Evolutionary conservation across 1,284 basidiomycete species (phyloP).

Genomic region (Malassezia dermatis): DNA sequence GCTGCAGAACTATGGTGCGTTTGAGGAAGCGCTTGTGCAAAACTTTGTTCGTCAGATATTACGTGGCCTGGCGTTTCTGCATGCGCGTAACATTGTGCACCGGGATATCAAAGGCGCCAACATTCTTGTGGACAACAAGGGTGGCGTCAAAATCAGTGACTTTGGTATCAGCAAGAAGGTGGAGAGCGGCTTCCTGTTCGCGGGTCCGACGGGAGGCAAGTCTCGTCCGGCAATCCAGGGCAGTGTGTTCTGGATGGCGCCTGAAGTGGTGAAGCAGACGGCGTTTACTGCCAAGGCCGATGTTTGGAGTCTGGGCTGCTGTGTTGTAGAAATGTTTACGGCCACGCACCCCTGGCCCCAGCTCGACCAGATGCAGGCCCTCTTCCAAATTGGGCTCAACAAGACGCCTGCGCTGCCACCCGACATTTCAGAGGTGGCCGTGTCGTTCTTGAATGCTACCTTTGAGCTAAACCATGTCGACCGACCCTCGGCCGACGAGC

Average conservation of each 20-base stretch:
- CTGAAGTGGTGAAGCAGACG: constrained; percentile 90
- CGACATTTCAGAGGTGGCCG: constrained; percentile 33
- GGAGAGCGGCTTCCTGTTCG: constrained; percentile 57
- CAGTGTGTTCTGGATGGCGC: constrained; percentile 38
- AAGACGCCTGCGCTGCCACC: constrained; percentile 33
- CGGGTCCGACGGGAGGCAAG: neutral
- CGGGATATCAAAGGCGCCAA: constrained; percentile 98
- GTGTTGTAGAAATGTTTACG: constrained; percentile 96
- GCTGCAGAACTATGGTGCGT: constrained; percentile 85
- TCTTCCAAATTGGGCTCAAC: constrained; percentile 42
- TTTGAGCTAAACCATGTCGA: constrained; percentile 39
- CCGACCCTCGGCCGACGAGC: constrained; percentile 32
- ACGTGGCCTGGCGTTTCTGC: constrained; percentile 80
- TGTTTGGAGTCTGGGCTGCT: constrained; percentile 95
- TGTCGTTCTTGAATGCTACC: constrained; percentile 35
- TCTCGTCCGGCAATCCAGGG: constrained; percentile 9
- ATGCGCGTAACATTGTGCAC: constrained; percentile 89
- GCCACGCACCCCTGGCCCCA: constrained; percentile 95
- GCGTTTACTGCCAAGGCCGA: constrained; percentile 88
- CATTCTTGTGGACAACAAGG: constrained; percentile 95
- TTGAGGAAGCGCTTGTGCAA: constrained; percentile 85
- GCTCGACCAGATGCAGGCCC: constrained; percentile 76
- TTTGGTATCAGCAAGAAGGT: constrained; percentile 98
- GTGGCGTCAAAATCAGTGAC: constrained; percentile 94
- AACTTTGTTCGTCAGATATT: constrained; percentile 92